Evolutionary conservation across 192 early-diverging fungal species (phyloP), one percentile per base, ranked within the genome.

Genomic region (Gamsiella multidivaricata): DNA sequence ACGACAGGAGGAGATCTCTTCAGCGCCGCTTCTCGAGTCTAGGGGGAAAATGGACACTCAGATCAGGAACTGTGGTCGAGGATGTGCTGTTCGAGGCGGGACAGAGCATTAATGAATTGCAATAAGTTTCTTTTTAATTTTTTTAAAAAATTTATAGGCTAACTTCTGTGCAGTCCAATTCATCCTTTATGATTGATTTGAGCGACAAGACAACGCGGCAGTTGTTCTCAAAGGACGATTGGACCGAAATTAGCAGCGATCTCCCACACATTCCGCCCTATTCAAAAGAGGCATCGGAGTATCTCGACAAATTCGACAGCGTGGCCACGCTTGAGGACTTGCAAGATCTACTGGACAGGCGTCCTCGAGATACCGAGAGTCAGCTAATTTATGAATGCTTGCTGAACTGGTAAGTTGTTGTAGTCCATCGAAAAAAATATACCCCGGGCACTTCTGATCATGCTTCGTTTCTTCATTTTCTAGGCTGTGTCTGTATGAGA

Each of bases 181-280:
- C 69, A 70, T 55, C 47, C 59, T 62, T 62, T 26, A 62, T 70
- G 60, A 22, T 70, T 26, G 69, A 62, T 56, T 42, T 70, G 60
- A 55, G 43, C 22, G 69, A 70, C 26, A 45, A 20, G 31, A 54
- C 37, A 36, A 55, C 53, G 20, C 42, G 33, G 34, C 41, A 70
- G 43, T 32, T 70, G 6, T 70, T 70, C 53, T 70, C 59, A 54
- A 56, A 62, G 32, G 59, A 70, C 17, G 69, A n/a, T 45, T 51
- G n/a, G 10, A 26, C 41, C 15, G 69, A 70, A 56, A 70, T 62
- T 29, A 37, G 50, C 41, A 28, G 17, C 43, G 51, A 70, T 53
- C 60, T 70, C 22, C 67, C 67, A 15, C 6, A 36, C 33, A 23
- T 52, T 14, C 29, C 58, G 17, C 34, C 42, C 2, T 70, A 70